A percentile compares a stretch with the other conserved stretches of the same genome.
Evolutionary conservation across 208 protist species (phyloP).

Genomic region (Acanthamoeba divionensis): DNA sequence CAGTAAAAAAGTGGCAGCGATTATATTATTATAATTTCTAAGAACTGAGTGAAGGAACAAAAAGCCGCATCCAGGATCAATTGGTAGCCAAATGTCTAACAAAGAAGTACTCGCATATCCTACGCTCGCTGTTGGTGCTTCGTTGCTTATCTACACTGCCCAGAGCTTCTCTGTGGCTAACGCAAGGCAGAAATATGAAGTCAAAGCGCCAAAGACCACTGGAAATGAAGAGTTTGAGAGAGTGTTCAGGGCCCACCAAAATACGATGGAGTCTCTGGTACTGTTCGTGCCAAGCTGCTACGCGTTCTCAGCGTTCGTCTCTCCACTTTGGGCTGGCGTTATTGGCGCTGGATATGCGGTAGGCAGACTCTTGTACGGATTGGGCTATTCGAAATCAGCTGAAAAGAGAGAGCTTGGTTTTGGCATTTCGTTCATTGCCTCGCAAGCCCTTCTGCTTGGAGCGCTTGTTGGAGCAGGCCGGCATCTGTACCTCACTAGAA

Average conservation of each 20-base stretch:
- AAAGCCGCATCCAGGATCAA: neutral
- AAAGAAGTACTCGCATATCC: neutral
- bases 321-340: neutral
- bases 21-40: too few relatives aligned
- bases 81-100: neutral
- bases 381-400: neutral
- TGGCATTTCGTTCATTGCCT: neutral
- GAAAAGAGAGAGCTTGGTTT: neutral
- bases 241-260: conserved; percentile 19
- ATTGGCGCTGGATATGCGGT: neutral
- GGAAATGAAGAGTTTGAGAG: conserved; percentile 26
- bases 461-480: neutral
- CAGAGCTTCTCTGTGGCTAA: neutral
- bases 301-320: conserved; percentile 22
- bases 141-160: neutral
- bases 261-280: conserved; percentile 5
- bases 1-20: too few relatives aligned
- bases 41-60: too few relatives aligned
- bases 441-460: neutral
- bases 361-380: neutral
- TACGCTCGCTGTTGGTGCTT: neutral
- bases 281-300: conserved; percentile 24
- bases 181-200: neutral
- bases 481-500: neutral
- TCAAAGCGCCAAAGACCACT: neutral